Base-by-base conservation (phyloP, 129 eudicot species). In the Flaveria trinervia region DNA sequence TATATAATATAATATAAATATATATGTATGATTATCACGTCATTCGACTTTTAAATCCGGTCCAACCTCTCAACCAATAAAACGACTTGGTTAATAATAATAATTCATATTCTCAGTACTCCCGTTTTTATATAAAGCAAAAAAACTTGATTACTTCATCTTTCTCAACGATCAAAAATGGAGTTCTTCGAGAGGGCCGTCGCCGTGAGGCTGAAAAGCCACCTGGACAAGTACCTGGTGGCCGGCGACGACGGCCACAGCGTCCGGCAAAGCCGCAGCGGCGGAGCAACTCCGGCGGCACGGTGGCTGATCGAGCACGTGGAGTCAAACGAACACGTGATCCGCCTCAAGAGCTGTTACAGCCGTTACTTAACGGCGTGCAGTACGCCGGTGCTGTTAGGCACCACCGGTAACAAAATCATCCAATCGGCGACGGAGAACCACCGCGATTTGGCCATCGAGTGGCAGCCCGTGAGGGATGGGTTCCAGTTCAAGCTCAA, bases 381-480 rank as follows among this genome's bases (percentile, higher is more conserved):
- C 15, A 75, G 74, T 2, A 71, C 86, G 25, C 87, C 96, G 2
- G 86, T 94, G 25, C 87, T 94, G 15, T 68, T 94, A 4, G 96
- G 97, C 54, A 83, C 90, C 83, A 89, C 96, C 2, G 99, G 99
- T 1, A 83, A 86, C 43, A 89, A 83, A 73, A 89, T 94, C 12
- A 41, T 86, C 22, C 97, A 91, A 62, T 84, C 93, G 7, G 11
- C 33, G 0, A 79, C 92, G 66, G 87, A 84, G 7, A 81, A 79
- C 30, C 72, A 65, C 3, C 77, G 77, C 64, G 97, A 88, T 48
- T 30, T 83, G 41, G 50, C 84, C 0, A 80, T 89, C 33, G 90
- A 89, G 72, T 94, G 99, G 99, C 84, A 86, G 76, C 97, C 99
- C 9, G 77, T 91, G 1, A 74, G 90, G 52, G 97, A 94, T 71